These are phyloP conservation scores for Nitzschia sp. DNA, from an alignment of 108 stramenopile species.

Conservation along the genomic window DNA sequence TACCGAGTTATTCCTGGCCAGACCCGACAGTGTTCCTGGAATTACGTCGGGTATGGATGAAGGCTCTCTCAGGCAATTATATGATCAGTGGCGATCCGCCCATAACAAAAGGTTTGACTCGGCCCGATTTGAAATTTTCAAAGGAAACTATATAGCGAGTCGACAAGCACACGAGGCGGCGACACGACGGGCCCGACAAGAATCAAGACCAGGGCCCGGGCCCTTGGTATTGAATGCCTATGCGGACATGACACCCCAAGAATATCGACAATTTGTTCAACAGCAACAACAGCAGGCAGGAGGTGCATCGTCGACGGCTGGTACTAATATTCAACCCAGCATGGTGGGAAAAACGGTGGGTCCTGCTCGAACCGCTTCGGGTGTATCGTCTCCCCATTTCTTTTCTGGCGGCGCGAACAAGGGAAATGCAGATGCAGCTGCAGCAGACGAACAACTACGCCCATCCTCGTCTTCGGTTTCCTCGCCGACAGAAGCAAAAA, in stretches of 20 bases:
- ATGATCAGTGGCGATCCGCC: not conserved
- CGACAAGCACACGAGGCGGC: not conserved
- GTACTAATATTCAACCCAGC: no score
- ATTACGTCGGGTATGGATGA: not conserved
- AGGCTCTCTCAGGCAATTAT: not conserved
- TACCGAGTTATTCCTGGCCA: not conserved
- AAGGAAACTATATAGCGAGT: not conserved
- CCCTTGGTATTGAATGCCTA: conserved; percentile 56
- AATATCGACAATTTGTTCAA: conserved; percentile 43
- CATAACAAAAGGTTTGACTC: not conserved
- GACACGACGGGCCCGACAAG: not conserved
- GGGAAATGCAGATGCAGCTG: no score
- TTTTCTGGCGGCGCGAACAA: no score
- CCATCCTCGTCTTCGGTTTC: not conserved
- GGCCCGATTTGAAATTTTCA: not conserved
- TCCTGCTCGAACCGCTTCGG: not conserved
- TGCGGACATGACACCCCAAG: conserved; percentile 70
- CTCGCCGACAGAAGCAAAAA: not conserved
- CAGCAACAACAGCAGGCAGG: not conserved
- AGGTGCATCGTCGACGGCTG: not conserved
- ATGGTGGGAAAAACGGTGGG: no score
- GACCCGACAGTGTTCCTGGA: not conserved
- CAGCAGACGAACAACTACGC: not conserved
- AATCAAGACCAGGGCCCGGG: not conserved
- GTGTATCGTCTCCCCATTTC: not conserved